Conservation (phyloP, 2,329 filamentous ascomycete species). For the Alternaria rosae region DNA sequence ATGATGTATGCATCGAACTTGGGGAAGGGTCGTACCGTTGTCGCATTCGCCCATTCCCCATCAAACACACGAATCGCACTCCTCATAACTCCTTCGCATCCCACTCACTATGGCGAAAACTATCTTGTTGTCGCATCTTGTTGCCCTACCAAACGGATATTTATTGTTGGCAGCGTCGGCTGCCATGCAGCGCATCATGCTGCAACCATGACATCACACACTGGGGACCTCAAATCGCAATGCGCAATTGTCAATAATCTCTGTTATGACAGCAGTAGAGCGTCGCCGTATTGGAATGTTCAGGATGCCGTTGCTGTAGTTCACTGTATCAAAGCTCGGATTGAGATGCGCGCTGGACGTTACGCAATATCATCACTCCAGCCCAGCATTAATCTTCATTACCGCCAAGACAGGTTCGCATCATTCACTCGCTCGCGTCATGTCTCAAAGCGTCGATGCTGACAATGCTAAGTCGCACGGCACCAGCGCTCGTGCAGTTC, state of each 20-base stretch:
- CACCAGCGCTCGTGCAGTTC: no score
- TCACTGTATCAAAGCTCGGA: background rate
- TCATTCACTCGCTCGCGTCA: no score
- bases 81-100: background rate
- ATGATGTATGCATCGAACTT: background rate
- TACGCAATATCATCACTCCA: no score
- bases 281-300: background rate
- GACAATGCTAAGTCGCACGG: no score
- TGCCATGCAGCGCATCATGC: background rate
- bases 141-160: background rate
- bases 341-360: rapidly evolving
- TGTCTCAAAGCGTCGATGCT: no score
- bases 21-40: background rate
- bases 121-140: background rate
- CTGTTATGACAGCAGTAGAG: background rate
- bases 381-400: no score
- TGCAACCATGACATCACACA: background rate
- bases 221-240: background rate
- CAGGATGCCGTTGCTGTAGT: rapidly evolving
- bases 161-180: background rate
- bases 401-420: no score
- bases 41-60: background rate
- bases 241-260: background rate
- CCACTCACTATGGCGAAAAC: no score
- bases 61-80: background rate